phyloP scores from a whole-genome alignment of 139 green algal species.

The Ettlia oleoabundans region DNA sequence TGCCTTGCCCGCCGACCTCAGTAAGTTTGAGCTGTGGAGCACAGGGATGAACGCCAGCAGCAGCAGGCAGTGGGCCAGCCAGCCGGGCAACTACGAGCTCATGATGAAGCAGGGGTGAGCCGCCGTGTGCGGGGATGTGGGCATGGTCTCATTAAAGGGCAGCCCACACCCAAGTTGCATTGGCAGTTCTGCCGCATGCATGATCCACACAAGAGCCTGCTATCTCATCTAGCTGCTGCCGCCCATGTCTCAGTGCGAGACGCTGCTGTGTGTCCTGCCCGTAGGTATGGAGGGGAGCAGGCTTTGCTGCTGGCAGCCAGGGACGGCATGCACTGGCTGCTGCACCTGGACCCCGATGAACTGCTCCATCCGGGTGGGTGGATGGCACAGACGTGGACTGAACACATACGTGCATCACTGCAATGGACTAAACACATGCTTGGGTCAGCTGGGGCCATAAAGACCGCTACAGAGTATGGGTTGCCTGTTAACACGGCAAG shows the following conservation, averaged over 20 bases:
- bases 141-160: too few relatives aligned
- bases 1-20: conserved; percentile 13
- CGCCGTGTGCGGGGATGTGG: neutral
- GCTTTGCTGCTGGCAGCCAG: conserved; percentile 39
- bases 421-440: too few relatives aligned
- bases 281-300: conserved; percentile 20
- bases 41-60: neutral
- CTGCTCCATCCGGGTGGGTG: conserved; percentile 46
- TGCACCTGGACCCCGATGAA: conserved; percentile 70
- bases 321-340: conserved; percentile 54
- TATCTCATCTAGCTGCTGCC: too few relatives aligned
- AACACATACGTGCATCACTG: too few relatives aligned
- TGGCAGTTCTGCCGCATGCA: too few relatives aligned
- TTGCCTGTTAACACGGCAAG: too few relatives aligned
- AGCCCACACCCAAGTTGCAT: too few relatives aligned
- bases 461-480: too few relatives aligned
- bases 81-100: conserved; percentile 63
- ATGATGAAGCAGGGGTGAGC: conserved; percentile 66
- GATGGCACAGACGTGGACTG: too few relatives aligned
- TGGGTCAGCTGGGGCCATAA: too few relatives aligned
- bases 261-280: neutral
- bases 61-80: conserved; percentile 40
- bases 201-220: neutral
- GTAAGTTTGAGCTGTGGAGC: conserved; percentile 9
- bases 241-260: too few relatives aligned